These are phyloP conservation scores for Aureobasidium sp. DNA, from an alignment of 2,329 filamentous ascomycete species.

Conservation along the genomic window DNA sequence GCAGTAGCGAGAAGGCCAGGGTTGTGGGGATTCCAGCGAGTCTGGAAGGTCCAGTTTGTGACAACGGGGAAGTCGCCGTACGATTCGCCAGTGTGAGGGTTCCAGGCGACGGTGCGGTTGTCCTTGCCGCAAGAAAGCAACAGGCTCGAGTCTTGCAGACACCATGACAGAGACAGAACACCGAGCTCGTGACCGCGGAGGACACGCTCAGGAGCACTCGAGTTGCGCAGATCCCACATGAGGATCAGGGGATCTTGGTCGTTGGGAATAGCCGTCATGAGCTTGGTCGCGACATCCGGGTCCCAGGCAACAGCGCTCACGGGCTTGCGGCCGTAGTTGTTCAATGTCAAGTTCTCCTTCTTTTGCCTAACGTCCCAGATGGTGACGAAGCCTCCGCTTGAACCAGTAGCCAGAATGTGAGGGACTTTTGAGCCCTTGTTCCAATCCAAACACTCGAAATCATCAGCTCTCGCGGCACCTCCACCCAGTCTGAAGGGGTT, in stretches of 20 bases:
- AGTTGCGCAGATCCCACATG: constrained; percentile 92
- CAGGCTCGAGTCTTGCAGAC: constrained; percentile 77
- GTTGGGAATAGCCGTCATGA: constrained; percentile 83
- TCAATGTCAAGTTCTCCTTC: constrained; percentile 91
- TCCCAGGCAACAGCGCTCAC: constrained; percentile 97
- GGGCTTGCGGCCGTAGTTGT: constrained; percentile 78
- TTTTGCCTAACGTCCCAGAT: constrained; percentile 98
- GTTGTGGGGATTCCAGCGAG: constrained; percentile 87
- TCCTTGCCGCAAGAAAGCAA: constrained; percentile 93
- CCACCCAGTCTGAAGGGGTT: constrained; percentile 86
- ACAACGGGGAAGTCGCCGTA: constrained; percentile 93
- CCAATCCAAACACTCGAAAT: constrained; percentile 95
- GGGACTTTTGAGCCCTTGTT: constrained; percentile 78
- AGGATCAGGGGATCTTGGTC: constrained; percentile 82
- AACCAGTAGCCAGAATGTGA: constrained; percentile 91
- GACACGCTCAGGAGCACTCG: constrained; percentile 82
- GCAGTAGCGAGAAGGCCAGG: constrained; percentile 88
- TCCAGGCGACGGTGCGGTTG: constrained; percentile 92
- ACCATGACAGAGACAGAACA: constrained; percentile 92
- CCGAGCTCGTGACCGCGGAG: constrained; percentile 91
- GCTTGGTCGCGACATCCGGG: constrained; percentile 82
- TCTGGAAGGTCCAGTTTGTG: constrained; percentile 99
- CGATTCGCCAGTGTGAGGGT: constrained; percentile 78
- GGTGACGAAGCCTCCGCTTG: constrained; percentile 87
- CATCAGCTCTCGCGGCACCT: constrained; percentile 78